Conservation (phyloP, 2,329 filamentous ascomycete species). For the Penicillium janthinellum region DNA sequence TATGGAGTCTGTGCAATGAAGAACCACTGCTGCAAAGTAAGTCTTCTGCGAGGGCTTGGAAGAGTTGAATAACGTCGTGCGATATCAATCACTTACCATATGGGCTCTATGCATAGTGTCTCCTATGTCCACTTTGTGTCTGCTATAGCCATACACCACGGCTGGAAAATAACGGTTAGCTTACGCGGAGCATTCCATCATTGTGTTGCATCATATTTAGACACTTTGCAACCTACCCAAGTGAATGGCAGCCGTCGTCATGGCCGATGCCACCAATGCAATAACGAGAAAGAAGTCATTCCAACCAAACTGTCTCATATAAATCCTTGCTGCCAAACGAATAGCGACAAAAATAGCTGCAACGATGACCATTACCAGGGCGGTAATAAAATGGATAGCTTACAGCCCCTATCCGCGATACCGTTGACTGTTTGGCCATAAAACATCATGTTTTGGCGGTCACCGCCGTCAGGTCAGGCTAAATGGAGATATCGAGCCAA, state of each 20-base stretch:
- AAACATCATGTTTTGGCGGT: not conserved
- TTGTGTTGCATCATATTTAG: not conserved
- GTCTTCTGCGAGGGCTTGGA: conserved; percentile 6
- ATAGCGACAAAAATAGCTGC: conserved; percentile 24
- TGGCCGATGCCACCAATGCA: not conserved
- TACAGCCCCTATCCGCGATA: conserved; percentile 6
- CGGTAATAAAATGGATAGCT: conserved; percentile 22
- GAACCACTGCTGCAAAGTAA: conserved; percentile 37
- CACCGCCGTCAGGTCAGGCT: too few species aligned
- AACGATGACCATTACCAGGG: conserved; percentile 22
- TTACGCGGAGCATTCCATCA: not conserved
- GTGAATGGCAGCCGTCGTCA: not conserved
- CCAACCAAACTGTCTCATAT: conserved; percentile 14
- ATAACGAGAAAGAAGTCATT: not conserved
- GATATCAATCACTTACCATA: not conserved
- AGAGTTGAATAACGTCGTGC: too few species aligned
- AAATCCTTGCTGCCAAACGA: conserved; percentile 18
- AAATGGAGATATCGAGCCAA: too few species aligned
- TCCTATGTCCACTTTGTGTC: conserved; percentile 25
- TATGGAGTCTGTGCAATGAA: conserved; percentile 58
- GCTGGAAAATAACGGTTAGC: conserved; percentile 19
- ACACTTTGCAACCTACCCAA: not conserved
- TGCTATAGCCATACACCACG: conserved; percentile 36
- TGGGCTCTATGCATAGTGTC: conserved; percentile 17
- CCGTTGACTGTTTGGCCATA: not conserved